Evolutionary conservation across 331 rosid species (phyloP).

Genomic region (Prunus yedoensis): DNA sequence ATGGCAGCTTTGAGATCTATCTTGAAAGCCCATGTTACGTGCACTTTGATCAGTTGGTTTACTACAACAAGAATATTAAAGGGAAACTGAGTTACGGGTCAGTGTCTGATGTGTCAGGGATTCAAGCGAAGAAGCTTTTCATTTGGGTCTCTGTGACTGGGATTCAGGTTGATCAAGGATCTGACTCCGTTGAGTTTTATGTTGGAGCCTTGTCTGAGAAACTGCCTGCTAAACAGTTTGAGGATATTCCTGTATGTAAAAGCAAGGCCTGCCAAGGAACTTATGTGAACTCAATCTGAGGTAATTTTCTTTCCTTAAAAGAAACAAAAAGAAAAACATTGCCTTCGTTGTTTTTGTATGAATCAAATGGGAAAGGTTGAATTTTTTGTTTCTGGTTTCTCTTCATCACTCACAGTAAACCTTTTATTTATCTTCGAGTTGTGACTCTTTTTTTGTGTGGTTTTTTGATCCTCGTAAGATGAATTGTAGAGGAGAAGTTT

Average conservation of each 20-base stretch:
- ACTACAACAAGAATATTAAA: conserved; percentile 44
- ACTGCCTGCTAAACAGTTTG: conserved; percentile 50
- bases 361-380: neutral
- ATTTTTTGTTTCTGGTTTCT: neutral
- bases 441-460: too few relatives aligned
- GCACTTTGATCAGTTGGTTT: conserved; percentile 46
- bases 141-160: conserved; percentile 66
- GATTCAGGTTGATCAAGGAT: conserved; percentile 37
- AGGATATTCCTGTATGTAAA: conserved; percentile 46
- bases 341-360: neutral
- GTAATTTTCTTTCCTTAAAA: conserved; percentile 1
- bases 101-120: conserved; percentile 65
- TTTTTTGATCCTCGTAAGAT: neutral
- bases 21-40: conserved; percentile 63
- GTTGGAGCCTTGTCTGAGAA: conserved; percentile 65
- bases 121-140: conserved; percentile 66
- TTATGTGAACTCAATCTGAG: conserved; percentile 25
- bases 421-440: too few relatives aligned
- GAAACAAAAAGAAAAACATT: neutral
- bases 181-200: conserved; percentile 46
- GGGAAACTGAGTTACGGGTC: conserved; percentile 60
- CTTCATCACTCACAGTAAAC: neutral
- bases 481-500: neutral
- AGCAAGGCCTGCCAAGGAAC: conserved; percentile 22
- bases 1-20: conserved; percentile 48